Conservation (phyloP, 1,284 basidiomycete genomes). For the Meripilus lineatus region DNA sequence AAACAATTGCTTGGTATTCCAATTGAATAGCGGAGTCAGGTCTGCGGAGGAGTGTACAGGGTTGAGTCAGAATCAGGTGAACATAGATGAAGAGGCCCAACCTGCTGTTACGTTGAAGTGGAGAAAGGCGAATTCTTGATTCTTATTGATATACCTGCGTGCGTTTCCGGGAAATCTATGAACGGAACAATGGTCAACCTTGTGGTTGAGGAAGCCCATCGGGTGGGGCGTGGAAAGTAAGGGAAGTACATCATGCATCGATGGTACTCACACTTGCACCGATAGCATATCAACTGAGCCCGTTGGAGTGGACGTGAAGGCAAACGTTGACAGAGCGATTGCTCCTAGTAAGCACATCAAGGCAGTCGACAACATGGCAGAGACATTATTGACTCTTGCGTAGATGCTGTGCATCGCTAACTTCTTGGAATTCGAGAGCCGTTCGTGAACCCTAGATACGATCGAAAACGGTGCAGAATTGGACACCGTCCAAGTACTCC, state of each 20-base stretch:
- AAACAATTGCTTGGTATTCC: constrained; percentile 95
- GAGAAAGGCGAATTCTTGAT: constrained; percentile 71
- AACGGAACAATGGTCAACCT: not conserved
- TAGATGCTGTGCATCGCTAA: constrained; percentile 62
- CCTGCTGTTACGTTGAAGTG: constrained; percentile 78
- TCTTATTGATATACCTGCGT: constrained; percentile 47
- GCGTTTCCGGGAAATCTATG: constrained; percentile 52
- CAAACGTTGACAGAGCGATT: constrained; percentile 65
- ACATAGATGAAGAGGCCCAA: constrained; percentile 28
- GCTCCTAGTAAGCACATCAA: constrained; percentile 71
- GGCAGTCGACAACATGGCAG: constrained; percentile 74
- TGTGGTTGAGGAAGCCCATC: not conserved
- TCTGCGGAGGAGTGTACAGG: constrained; percentile 48
- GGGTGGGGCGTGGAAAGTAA: not conserved
- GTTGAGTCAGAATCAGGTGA: constrained; percentile 2
- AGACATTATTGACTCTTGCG: constrained; percentile 68
- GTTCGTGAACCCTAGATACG: too few relatives aligned
- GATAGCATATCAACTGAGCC: constrained; percentile 40
- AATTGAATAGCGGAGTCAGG: constrained; percentile 78
- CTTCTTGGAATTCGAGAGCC: not conserved
- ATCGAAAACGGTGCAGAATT: too few relatives aligned
- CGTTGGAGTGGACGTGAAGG: constrained; percentile 56
- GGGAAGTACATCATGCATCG: not conserved
- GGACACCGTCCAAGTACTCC: too few relatives aligned
- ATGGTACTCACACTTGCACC: constrained; percentile 25